Base-by-base conservation (phyloP, 129 eudicot genomes). In the Lonicera japonica region DNA sequence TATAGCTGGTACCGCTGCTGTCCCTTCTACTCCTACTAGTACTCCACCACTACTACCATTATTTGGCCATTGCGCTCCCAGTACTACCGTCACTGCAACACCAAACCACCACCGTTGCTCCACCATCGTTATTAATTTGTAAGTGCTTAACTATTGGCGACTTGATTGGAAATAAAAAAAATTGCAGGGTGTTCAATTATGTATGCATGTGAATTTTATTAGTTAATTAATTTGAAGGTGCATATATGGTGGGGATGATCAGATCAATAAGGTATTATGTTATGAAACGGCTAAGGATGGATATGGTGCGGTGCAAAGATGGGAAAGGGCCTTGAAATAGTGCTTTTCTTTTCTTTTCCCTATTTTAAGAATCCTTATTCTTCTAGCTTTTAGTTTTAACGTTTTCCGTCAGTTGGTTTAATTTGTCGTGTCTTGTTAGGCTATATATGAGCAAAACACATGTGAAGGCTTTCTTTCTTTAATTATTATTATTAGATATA, bases 1-100 rank as follows among this genome's bases (percentile, higher is more conserved):
- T 74, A 94, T 60, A 15, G 96, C 96, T 5, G 95, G 70, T 39
- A 74, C 85, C 58, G 76, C 92, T 0, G 82, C 63, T 20, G 72
- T 58, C 19, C 38, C 73, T 54, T 53, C 64, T 15, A n/a, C 58
- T 1, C 66, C 77, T 2, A 70, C 77, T 18, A 23, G 6, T 29
- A 29, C 36, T 29, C 36, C 36, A 29, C 36, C 36, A 29, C 6
- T 29, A n/a, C n/a, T n/a, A n/a, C n/a, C 61, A 40, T 25, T 56
- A 41, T 60, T 65, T 54, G 69, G 69, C 23, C 63, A 65, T 7
- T 39, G 48, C 16, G 21, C 43, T 5, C 24, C 65, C 71, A 5
- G 56, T 52, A 55, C 65, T 54, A 54, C 58, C 46, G 68, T 55
- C 22, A 8, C 67, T 62, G 39, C 23, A 52, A 71, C 47, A 57